Conservation (phyloP, 495 filamentous ascomycete species). For the Tuber calosporum region DNA sequence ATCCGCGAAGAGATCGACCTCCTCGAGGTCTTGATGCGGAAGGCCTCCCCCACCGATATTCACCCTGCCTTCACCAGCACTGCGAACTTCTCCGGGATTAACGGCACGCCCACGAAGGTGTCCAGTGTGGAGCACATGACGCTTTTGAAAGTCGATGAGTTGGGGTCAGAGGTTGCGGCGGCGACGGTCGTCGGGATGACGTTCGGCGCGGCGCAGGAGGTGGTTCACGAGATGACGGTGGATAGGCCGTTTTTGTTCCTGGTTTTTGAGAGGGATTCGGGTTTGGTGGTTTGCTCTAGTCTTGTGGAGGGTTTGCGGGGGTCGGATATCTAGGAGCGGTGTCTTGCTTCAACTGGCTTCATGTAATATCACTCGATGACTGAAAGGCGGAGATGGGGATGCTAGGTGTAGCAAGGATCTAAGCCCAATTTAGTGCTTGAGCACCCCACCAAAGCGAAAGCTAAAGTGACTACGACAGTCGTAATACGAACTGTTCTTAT, state of each 20-base stretch:
- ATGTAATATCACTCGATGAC: neutral
- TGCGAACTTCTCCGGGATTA: neutral
- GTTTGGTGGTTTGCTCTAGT: conserved; percentile 3
- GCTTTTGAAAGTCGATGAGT: conserved; percentile 4
- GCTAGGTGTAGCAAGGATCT: neutral
- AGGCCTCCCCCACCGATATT: neutral
- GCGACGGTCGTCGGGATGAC: neutral
- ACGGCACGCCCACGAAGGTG: neutral
- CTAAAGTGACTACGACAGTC: too few relatives aligned
- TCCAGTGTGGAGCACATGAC: neutral
- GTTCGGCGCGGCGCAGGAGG: neutral
- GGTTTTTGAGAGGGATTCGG: conserved; percentile 2
- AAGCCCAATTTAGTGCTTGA: neutral
- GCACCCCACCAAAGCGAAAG: neutral
- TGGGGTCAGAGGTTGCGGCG: conserved; percentile 10
- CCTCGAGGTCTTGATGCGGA: neutral
- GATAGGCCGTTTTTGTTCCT: conserved; percentile 11
- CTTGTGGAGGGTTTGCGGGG: neutral
- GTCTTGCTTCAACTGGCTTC: neutral
- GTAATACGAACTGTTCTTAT: too few relatives aligned
- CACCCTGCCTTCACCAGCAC: neutral
- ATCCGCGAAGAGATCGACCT: neutral
- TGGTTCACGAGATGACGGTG: conserved; percentile 1
- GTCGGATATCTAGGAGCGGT: neutral
- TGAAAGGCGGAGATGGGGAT: neutral